phyloP scores from a whole-genome alignment of 176 grass and related monocot species.

The Panicum miliaceum region DNA sequence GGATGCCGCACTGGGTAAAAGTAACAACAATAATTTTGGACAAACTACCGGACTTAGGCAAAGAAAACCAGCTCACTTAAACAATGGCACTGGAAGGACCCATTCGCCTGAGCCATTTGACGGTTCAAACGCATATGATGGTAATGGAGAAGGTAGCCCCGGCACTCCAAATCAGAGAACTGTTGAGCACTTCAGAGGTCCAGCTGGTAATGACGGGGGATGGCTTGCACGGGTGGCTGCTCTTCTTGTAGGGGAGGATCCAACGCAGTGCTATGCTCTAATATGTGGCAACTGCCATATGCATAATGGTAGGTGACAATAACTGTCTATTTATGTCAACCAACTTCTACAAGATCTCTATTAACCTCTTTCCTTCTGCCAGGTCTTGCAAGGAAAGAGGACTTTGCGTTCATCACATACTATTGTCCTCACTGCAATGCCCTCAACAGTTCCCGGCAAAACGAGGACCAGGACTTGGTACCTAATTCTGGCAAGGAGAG shows the following conservation, averaged over 20 bases:
- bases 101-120: constrained; percentile 42
- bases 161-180: constrained; percentile 48
- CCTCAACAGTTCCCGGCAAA: constrained; percentile 64
- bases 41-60: constrained; percentile 59
- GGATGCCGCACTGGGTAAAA: constrained; percentile 44
- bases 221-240: constrained; percentile 89
- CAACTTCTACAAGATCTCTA: neutral
- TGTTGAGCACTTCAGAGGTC: constrained; percentile 67
- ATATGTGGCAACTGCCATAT: constrained; percentile 89
- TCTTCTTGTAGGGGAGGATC: constrained; percentile 95
- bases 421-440: constrained; percentile 88
- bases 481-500: constrained; percentile 53
- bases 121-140: constrained; percentile 43
- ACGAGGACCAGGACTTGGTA: constrained; percentile 56
- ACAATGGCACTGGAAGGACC: constrained; percentile 10
- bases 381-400: constrained; percentile 94
- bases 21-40: constrained; percentile 40
- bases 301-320: constrained; percentile 75
- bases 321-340: neutral
- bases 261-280: constrained; percentile 84
- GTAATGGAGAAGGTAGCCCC: constrained; percentile 49
- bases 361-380: constrained; percentile 30
- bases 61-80: constrained; percentile 49
- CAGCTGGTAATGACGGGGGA: constrained; percentile 55
- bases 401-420: constrained; percentile 82